Evolutionary conservation across 768 basidiomycete genomes (phyloP), one percentile per base, ranked within the genome.

Genomic region (Hemileccinum impolitum): DNA sequence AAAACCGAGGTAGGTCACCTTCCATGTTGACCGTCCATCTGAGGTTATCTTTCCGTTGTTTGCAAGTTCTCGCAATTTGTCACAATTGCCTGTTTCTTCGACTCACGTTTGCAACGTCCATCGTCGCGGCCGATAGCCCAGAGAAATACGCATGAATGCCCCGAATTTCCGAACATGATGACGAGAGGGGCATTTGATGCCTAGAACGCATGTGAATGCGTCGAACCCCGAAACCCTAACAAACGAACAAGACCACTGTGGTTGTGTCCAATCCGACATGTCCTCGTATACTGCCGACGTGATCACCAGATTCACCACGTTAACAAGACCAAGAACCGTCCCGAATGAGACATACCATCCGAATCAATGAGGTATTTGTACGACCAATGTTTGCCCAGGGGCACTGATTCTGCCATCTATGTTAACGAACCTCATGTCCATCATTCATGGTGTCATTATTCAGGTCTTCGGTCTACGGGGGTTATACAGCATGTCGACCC

Each of bases 261-360:
- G 94, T 60, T 94, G 84, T 35, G 94, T 81, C 91, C 94, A 94
- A 47, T 88, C 91, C 1, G 79, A 83, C 69, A 85, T 94, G 69
- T 97, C 94, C 32, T 85, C 81, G 64, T 95, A 95, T 3, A 96
- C 84, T 0, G 92, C 94, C 17, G 87, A 77, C 70, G 97, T 97
- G 51, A 98, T 68, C 11, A 92, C 90, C 3, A 87, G n/a, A n/a
- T n/a, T n/a, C n/a, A n/a, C n/a, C n/a, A 93, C 38, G 84, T 86
- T 58, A 93, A 68, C 62, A 91, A 83, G 1, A 85, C 78, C 77
- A 92, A 82, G 66, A 95, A 93, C 13, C 92, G 77, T 3, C 86
- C 94, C 21, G 87, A 92, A 67, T 97, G 97, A 17, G 90, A 86
- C 89, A 94, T 94, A 13, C 95, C 94, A 61, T 96, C 94, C 48